These are phyloP conservation scores for Aspergillus novoparasiticus DNA, from an alignment of 2,329 filamentous ascomycete species.

Conservation along the genomic window DNA sequence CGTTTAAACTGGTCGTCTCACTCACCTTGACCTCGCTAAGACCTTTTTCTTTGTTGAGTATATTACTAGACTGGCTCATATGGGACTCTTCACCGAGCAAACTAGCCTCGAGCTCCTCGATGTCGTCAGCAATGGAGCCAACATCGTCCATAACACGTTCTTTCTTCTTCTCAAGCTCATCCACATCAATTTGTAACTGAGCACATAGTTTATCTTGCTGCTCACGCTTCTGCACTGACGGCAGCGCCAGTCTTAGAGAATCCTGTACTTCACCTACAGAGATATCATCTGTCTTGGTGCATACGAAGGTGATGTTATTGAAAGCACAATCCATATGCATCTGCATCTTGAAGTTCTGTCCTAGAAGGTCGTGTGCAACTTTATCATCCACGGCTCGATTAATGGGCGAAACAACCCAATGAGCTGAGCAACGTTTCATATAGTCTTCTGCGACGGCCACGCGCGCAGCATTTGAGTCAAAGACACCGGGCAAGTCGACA, in stretches of 20 bases:
- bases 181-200: neutral
- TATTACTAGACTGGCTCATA: too few species aligned
- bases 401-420: constrained; percentile 42
- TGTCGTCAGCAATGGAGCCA: neutral
- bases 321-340: constrained; percentile 62
- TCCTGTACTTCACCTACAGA: constrained; percentile 50
- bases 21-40: neutral
- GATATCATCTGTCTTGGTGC: constrained; percentile 66
- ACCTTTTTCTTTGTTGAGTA: neutral
- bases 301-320: constrained; percentile 61
- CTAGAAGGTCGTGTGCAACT: constrained; percentile 58
- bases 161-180: neutral
- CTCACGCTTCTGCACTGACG: constrained; percentile 17
- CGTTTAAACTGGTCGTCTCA: too few species aligned
- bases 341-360: constrained; percentile 60
- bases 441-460: constrained; percentile 12
- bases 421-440: constrained; percentile 15
- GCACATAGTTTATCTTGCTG: neutral
- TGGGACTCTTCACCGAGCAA: neutral
- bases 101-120: neutral
- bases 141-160: neutral
- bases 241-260: constrained; percentile 38
- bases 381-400: constrained; percentile 63
- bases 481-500: constrained; percentile 14
- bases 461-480: constrained; percentile 18